Conservation (phyloP, 257 asterid species). For the Osmanthus fragrans region DNA sequence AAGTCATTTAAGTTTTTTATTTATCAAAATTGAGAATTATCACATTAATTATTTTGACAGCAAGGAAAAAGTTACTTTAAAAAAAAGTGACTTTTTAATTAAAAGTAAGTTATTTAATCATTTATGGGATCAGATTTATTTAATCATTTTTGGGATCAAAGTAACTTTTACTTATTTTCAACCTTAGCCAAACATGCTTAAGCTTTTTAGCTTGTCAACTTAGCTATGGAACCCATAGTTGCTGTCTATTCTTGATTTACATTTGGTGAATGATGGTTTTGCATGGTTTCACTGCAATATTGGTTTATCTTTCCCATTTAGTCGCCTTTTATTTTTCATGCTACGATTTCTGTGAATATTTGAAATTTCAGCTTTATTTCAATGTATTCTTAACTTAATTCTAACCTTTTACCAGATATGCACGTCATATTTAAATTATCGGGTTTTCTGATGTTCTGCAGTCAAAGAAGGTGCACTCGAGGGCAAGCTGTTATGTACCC, state of each 20-base stretch:
- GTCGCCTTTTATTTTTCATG: background rate
- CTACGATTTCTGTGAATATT: background rate
- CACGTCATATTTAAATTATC: background rate
- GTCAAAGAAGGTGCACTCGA: constrained; percentile 88
- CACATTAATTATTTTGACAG: no score
- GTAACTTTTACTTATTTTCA: no score
- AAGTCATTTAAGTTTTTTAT: no score
- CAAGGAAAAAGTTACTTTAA: no score
- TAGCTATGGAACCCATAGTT: background rate
- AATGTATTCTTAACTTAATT: background rate
- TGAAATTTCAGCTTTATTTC: background rate
- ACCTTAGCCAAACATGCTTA: background rate
- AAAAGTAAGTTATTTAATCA: no score
- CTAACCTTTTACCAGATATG: background rate
- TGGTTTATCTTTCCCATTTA: background rate
- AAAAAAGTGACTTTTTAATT: no score
- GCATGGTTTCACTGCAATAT: background rate
- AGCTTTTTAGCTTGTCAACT: background rate
- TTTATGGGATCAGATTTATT: no score
- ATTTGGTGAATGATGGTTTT: background rate
- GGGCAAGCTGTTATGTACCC: constrained; percentile 78
- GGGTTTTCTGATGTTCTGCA: constrained; percentile 26
- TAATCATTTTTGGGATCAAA: background rate
- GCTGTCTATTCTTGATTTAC: background rate
- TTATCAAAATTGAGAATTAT: no score